Base-by-base conservation (phyloP, 208 protist species). In the Crithidia acanthocephali region DNA sequence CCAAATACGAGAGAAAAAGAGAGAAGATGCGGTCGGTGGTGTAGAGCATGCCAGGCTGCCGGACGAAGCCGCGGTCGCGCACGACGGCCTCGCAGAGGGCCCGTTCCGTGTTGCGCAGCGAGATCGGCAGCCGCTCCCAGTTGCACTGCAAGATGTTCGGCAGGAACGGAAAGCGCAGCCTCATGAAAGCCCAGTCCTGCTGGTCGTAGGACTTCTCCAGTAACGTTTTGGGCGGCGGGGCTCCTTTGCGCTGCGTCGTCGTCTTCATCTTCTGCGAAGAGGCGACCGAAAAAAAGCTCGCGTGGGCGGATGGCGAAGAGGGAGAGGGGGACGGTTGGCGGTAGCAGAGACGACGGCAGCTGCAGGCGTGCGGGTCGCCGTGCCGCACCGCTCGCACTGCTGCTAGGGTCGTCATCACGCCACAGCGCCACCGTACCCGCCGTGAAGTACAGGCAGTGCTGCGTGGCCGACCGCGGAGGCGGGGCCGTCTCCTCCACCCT, bases 81-180 rank as follows among this genome's bases (percentile, higher is more conserved):
- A 65, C 57, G 23, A 84, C 44, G 13, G 71, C 50, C 13, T 74
- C 76, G 68, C 78, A 83, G 55, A 86, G 72, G 1, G 71, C 72
- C 9, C 83, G 71, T 60, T 88, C 83, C 20, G 64, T 72, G 73
- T 85, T 90, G 28, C 79, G 85, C 47, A 88, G 59, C 35, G 72
- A 56, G 30, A 66, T 37, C 20, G 85, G 80, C 42, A 90, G 71
- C 11, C 73, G 81, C 63, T 88, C 85, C 60, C 83, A 78, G 74
- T 88, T 78, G 40, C 45, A 72, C 16, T 28, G 56, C 47, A 79
- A 75, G 0, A 90, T 40, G 76, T 85, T 83, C 1, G 80, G 76
- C 52, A 93, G 55, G 48, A 60, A 69, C 6, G 61, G 81, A 23
- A 80, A 73, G 30, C 47, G 37, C 25, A 93, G 60, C 3, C 85